Evolutionary conservation across 257 asterid species (phyloP).

Genomic region (Lycium barbarum): DNA sequence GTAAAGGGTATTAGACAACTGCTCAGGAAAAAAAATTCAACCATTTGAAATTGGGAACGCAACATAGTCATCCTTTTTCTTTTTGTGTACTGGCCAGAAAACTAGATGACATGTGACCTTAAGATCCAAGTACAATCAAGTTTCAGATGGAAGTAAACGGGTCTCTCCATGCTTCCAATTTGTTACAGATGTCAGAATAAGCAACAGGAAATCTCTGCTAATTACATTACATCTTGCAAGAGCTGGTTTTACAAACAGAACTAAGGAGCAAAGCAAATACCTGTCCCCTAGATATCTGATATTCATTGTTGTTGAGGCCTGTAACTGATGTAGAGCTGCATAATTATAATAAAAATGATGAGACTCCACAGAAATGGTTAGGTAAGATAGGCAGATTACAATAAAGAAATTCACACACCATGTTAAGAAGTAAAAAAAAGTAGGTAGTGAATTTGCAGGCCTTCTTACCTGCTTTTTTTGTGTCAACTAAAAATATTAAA

Average conservation of each 20-base stretch:
- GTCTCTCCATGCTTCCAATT: constrained; percentile 12
- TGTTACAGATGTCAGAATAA: constrained; percentile 7
- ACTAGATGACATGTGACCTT: constrained; percentile 27
- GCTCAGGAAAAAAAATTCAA: background rate
- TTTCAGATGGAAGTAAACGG: constrained; percentile 8
- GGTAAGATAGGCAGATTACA: constrained; percentile 22
- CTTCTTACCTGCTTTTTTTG: background rate
- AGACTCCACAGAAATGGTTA: constrained; percentile 27
- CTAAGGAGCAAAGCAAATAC: constrained; percentile 44
- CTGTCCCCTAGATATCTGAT: constrained; percentile 93
- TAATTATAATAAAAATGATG: constrained; percentile 33
- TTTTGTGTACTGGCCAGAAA: background rate
- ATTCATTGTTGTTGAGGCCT: constrained; percentile 96
- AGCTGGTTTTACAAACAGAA: background rate
- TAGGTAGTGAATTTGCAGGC: background rate
- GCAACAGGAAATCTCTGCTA: background rate
- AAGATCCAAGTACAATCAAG: background rate
- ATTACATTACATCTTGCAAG: background rate
- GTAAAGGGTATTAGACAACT: background rate
- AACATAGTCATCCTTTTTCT: background rate
- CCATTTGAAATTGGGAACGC: background rate
- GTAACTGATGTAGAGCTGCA: constrained; percentile 87
- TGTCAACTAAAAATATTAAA: background rate
- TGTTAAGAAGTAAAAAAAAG: background rate
- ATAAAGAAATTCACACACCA: background rate